Evolutionary conservation across 768 basidiomycete species (phyloP).

Genomic region (Podaxis carcinomalis): DNA sequence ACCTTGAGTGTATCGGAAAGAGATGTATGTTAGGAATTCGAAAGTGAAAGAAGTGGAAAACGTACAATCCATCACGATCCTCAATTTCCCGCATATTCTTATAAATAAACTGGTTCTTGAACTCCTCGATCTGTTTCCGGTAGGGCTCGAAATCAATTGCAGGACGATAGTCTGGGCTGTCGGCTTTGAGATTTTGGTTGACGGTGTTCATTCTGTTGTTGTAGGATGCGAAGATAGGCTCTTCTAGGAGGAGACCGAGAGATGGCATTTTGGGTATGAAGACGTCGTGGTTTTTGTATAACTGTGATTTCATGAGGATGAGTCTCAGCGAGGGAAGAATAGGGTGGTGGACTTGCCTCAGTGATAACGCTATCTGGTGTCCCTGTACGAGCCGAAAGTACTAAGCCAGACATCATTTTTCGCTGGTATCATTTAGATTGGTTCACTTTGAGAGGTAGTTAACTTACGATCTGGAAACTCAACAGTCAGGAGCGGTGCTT

Average conservation of each 20-base stretch:
- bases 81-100: slow-evolving; percentile 83
- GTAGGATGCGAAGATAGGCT: slow-evolving; percentile 79
- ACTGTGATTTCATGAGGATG: slow-evolving; percentile 30
- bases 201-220: slow-evolving; percentile 50
- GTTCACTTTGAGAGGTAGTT: slow-evolving; percentile 12
- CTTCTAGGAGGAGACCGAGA: slow-evolving; percentile 86
- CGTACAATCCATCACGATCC: slow-evolving; percentile 71
- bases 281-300: slow-evolving; percentile 74
- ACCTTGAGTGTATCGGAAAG: slow-evolving; percentile 38
- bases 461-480: slow-evolving; percentile 44
- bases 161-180: slow-evolving; percentile 62
- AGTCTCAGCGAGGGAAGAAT: not conserved
- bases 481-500: not conserved
- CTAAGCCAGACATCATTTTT: slow-evolving; percentile 91
- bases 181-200: slow-evolving; percentile 48
- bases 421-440: slow-evolving; percentile 49
- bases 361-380: slow-evolving; percentile 74
- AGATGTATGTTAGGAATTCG: not conserved
- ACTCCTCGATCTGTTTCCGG: slow-evolving; percentile 64
- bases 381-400: slow-evolving; percentile 73
- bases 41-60: not conserved
- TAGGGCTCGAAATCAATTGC: slow-evolving; percentile 70
- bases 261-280: slow-evolving; percentile 96
- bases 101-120: slow-evolving; percentile 87
- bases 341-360: slow-evolving; percentile 40